phyloP scores from a whole-genome alignment of 2,329 filamentous ascomycete genomes.

The Mycocentrospora acerina region DNA sequence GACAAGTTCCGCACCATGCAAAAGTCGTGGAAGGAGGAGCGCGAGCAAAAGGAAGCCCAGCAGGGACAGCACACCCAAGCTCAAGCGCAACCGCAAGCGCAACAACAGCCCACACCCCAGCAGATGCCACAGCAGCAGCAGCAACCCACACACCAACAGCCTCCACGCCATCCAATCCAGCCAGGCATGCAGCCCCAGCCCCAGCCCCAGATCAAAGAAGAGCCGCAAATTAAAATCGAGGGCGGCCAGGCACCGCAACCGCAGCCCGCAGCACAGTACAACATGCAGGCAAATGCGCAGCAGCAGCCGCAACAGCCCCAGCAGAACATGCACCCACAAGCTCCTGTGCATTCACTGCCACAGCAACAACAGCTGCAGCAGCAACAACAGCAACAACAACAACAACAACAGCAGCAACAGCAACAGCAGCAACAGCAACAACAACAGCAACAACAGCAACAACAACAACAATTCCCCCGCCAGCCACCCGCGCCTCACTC shows the following conservation, averaged over 20 bases:
- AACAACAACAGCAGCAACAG: constrained; percentile 11
- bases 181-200: constrained; percentile 22
- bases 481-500: constrained; percentile 31
- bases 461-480: constrained; percentile 24
- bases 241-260: constrained; percentile 25
- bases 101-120: constrained; percentile 10
- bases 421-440: constrained; percentile 23
- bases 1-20: constrained; percentile 41
- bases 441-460: constrained; percentile 16
- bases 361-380: constrained; percentile 16
- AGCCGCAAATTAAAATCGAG: constrained; percentile 42
- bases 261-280: constrained; percentile 30
- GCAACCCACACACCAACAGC: constrained; percentile 21
- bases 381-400: constrained; percentile 19
- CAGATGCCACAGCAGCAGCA: constrained; percentile 23
- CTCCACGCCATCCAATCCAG: constrained; percentile 31
- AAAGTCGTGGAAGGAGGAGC: constrained; percentile 34
- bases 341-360: constrained; percentile 16
- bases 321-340: constrained; percentile 17
- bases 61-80: constrained; percentile 22
- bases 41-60: constrained; percentile 31
- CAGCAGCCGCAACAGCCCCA: constrained; percentile 24
- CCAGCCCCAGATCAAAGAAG: constrained; percentile 32
- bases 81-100: constrained; percentile 21
- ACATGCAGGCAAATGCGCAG: constrained; percentile 25